Evolutionary conservation across 371 early-diverging fungal species (phyloP).

Genomic region (Thermomucor indicae-seudaticae): DNA sequence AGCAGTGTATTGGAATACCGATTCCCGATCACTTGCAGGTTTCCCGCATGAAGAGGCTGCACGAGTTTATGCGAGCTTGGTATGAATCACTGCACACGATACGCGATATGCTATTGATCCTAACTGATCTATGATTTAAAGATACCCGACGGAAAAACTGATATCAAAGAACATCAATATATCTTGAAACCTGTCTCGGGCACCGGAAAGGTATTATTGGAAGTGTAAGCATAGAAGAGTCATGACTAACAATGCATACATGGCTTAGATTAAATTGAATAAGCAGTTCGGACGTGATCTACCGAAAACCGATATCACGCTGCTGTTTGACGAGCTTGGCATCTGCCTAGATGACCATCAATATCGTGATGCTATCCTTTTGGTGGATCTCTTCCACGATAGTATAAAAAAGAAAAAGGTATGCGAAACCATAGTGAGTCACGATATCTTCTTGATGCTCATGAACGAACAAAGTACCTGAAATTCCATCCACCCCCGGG

Average conservation of each 20-base stretch:
- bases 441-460: no score
- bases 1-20: constrained; percentile 78
- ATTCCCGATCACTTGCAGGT: constrained; percentile 48
- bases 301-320: constrained; percentile 50
- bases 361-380: constrained; percentile 62
- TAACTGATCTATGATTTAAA: neutral
- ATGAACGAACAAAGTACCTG: constrained; percentile 49
- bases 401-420: constrained; percentile 70
- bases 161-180: constrained; percentile 49
- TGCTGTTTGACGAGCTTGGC: constrained; percentile 77
- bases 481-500: constrained; percentile 66
- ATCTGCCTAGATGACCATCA: constrained; percentile 77
- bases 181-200: constrained; percentile 85
- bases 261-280: constrained; percentile 41
- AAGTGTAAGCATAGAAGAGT: no score
- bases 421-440: no score
- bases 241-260: neutral
- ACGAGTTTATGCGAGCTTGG: constrained; percentile 22
- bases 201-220: constrained; percentile 58
- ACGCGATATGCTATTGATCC: neutral
- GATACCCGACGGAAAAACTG: constrained; percentile 29
- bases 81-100: constrained; percentile 3
- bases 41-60: constrained; percentile 30
- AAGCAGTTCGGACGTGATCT: constrained; percentile 44
- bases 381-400: constrained; percentile 69